Conservation (phyloP, 2,329 filamentous ascomycete species). For the Pseudogymnoascus verrucosus region DNA sequence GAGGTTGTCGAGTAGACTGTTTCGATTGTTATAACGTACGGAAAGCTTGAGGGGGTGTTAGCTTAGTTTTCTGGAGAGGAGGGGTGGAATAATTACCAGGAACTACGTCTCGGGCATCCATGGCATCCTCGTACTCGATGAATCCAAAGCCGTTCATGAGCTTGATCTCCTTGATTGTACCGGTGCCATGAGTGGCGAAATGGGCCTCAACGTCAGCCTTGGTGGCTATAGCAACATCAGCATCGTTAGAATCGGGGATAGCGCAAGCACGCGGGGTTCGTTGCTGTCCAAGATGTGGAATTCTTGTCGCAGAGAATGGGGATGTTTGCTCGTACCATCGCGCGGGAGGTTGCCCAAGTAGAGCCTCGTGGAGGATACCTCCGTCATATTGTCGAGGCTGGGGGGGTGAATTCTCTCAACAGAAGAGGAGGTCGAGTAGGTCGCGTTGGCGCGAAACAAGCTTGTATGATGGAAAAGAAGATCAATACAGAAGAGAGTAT, state of each 20-base stretch:
- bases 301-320: conserved; percentile 7
- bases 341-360: conserved; percentile 97
- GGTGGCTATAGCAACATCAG: conserved; percentile 54
- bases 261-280: conserved; percentile 8
- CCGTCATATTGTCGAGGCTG: conserved; percentile 46
- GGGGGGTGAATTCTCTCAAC: not conserved
- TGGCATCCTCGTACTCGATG: conserved; percentile 97
- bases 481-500: not conserved
- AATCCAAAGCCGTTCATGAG: conserved; percentile 99
- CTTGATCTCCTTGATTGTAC: conserved; percentile 98
- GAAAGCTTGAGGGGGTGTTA: conserved; percentile 41
- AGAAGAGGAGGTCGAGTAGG: not conserved
- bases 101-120: conserved; percentile 97
- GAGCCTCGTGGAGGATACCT: conserved; percentile 89
- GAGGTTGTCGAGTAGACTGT: conserved; percentile 28
- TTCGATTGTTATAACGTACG: conserved; percentile 33
- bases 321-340: conserved; percentile 60
- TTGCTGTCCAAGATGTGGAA: conserved; percentile 3
- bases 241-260: not conserved
- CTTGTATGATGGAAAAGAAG: not conserved
- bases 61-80: conserved; percentile 19
- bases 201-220: conserved; percentile 95
- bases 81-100: conserved; percentile 59
- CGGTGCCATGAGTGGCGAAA: conserved; percentile 91
- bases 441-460: not conserved